These are phyloP conservation scores for Withania somnifera DNA, from an alignment of 305 asterid genomes.

Conservation along the genomic window DNA sequence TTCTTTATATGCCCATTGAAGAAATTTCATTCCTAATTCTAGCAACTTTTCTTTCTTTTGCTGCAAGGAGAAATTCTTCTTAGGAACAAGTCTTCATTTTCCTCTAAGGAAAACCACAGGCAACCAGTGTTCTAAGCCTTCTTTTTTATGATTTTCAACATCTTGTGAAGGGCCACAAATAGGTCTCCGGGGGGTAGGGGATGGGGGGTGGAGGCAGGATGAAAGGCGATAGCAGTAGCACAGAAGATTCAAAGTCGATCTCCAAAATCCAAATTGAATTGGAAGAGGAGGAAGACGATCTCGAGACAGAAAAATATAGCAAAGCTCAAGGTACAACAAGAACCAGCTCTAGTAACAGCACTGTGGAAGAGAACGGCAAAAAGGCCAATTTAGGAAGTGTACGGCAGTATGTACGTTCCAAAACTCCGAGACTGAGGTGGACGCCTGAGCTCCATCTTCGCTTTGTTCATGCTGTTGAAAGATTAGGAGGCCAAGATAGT, in stretches of 20 bases:
- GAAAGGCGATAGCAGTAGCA: conserved; percentile 11
- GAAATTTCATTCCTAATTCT: conserved; percentile 70
- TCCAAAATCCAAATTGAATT: conserved; percentile 10
- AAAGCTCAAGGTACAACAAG: conserved; percentile 16
- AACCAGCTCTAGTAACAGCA: conserved; percentile 71
- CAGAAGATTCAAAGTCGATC: conserved; percentile 26
- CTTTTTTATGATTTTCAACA: neutral
- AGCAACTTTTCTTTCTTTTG: conserved; percentile 36
- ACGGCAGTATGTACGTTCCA: conserved; percentile 67
- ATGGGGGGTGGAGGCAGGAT: neutral
- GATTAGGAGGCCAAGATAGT: conserved; percentile 93
- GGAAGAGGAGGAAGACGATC: neutral
- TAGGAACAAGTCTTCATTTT: conserved; percentile 3
- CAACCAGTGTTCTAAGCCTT: neutral
- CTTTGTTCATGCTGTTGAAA: conserved; percentile 73
- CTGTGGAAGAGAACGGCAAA: conserved; percentile 65
- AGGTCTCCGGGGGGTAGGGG: neutral
- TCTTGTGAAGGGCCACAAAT: neutral
- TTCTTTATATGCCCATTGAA: conserved; percentile 42
- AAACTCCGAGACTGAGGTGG: conserved; percentile 82
- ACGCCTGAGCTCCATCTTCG: conserved; percentile 85
- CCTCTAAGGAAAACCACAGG: neutral
- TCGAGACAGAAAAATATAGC: conserved; percentile 1
- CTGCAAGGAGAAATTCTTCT: conserved; percentile 16
- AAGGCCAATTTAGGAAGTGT: conserved; percentile 53